A percentile compares a stretch with the other conserved stretches of the same genome.
Evolutionary conservation across 2,329 filamentous ascomycete genomes (phyloP).

Genomic region (Scedosporium minutisporum): DNA sequence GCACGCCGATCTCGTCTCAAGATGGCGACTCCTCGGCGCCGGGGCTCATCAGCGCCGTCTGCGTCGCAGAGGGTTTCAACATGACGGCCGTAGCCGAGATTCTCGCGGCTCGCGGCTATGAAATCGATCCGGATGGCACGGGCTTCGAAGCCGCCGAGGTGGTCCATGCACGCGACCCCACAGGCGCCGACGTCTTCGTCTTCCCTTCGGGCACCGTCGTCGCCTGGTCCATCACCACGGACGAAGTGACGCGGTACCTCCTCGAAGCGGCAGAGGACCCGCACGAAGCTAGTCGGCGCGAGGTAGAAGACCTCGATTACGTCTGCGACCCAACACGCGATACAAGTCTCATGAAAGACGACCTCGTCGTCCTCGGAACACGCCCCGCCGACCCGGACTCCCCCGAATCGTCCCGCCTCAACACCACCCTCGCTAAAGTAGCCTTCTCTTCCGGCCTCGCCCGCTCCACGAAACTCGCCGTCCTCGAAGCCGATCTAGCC

Average conservation of each 20-base stretch:
- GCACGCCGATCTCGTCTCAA: not conserved
- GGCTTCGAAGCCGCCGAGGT: constrained; percentile 53
- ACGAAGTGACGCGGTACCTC: constrained; percentile 64
- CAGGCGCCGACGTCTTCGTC: constrained; percentile 85
- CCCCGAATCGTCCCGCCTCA: constrained; percentile 29
- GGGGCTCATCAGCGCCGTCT: constrained; percentile 44
- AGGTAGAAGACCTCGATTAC: constrained; percentile 87
- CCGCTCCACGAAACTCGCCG: constrained; percentile 84
- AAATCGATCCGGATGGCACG: constrained; percentile 51
- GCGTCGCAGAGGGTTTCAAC: constrained; percentile 54
- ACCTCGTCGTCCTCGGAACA: constrained; percentile 82
- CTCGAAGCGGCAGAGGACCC: constrained; percentile 67
- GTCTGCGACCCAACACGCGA: constrained; percentile 64
- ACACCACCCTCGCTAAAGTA: constrained; percentile 76
- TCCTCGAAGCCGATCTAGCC: constrained; percentile 73
- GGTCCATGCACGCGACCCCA: constrained; percentile 50
- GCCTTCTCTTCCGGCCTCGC: constrained; percentile 93
- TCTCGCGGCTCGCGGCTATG: constrained; percentile 48
- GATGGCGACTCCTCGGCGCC: constrained; percentile 20
- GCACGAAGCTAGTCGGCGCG: constrained; percentile 58
- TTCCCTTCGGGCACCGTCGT: constrained; percentile 93
- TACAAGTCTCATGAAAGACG: constrained; percentile 69
- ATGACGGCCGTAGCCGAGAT: constrained; percentile 52
- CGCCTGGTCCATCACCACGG: constrained; percentile 76
- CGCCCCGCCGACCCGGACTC: constrained; percentile 29